phyloP scores from a whole-genome alignment of 306 rosid genomes.

The Prinsepia uniflora region DNA sequence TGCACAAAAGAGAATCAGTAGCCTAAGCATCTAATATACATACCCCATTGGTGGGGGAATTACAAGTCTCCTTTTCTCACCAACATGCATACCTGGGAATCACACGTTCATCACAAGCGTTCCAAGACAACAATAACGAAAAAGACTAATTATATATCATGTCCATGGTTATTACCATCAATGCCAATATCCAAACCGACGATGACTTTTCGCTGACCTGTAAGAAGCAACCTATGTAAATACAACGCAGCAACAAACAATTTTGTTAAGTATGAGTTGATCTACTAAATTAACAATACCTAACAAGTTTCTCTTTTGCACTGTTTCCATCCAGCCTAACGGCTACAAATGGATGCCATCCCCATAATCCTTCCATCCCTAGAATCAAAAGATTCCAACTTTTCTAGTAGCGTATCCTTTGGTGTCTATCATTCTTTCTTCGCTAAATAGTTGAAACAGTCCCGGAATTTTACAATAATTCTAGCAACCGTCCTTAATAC shows the following conservation, averaged over 20 bases:
- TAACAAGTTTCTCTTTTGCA: neutral
- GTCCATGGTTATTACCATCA: conserved; percentile 51
- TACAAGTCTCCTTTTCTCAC: conserved; percentile 71
- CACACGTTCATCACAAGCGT: conserved; percentile 17
- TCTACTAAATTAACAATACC: neutral
- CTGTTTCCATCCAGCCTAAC: neutral
- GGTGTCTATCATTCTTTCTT: neutral
- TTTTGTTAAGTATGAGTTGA: neutral
- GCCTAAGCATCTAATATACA: conserved; percentile 16
- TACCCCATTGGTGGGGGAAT: conserved; percentile 81
- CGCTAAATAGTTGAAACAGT: too few relatives aligned
- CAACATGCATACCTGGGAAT: conserved; percentile 73
- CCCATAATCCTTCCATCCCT: neutral
- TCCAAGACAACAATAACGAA: neutral
- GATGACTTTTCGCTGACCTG: conserved; percentile 64
- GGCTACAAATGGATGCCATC: neutral
- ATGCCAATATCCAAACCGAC: conserved; percentile 76
- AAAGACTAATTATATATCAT: neutral
- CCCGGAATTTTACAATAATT: too few relatives aligned
- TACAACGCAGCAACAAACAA: neutral
- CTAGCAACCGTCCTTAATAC: too few relatives aligned
- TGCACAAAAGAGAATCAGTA: neutral
- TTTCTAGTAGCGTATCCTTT: too few relatives aligned
- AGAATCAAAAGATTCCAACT: neutral
- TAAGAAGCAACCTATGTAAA: conserved; percentile 29